These are phyloP conservation scores for Didymella pinodella DNA, from an alignment of 2,329 filamentous ascomycete species.

Conservation along the genomic window DNA sequence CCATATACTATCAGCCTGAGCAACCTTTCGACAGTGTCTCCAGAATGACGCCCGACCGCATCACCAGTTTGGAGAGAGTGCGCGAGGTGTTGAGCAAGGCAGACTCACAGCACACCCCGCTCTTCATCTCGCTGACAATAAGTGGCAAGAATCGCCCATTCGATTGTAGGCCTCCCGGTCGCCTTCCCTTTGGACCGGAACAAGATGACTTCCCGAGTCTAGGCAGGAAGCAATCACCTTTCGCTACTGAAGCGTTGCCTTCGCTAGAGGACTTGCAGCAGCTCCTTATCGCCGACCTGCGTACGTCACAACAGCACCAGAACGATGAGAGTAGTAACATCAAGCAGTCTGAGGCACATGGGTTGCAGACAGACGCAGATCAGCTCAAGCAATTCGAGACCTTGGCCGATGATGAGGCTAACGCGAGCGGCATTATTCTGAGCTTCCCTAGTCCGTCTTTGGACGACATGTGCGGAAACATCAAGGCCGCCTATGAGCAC, in stretches of 20 bases:
- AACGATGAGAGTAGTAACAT: no score
- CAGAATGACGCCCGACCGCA: conserved; percentile 3
- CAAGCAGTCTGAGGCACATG: no score
- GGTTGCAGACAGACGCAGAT: background rate
- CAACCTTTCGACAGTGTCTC: background rate
- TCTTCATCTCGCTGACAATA: conserved; percentile 22
- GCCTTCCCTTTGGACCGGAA: conserved; percentile 1
- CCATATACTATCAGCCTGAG: background rate
- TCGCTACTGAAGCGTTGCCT: conserved; percentile 8
- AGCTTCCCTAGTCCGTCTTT: conserved; percentile 24
- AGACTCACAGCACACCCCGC: conserved; percentile 11
- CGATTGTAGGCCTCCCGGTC: background rate
- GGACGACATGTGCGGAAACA: conserved; percentile 12
- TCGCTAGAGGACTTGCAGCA: conserved; percentile 20
- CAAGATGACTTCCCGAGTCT: conserved; percentile 21
- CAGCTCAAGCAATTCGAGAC: background rate
- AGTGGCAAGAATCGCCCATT: conserved; percentile 15
- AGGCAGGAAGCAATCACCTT: conserved; percentile 23
- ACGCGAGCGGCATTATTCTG: background rate
- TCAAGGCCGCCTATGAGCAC: conserved; percentile 4
- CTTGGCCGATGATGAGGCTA: background rate
- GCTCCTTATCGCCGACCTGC: conserved; percentile 5
- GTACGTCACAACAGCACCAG: background rate
- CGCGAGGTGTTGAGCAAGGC: conserved; percentile 15
- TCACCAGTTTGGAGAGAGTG: conserved; percentile 8